Percentiles rank a stretch among this genome's conserved stretches.
Evolutionary conservation across 108 stramenopile species (phyloP).

Genomic region (Skeletonema potamos): DNA sequence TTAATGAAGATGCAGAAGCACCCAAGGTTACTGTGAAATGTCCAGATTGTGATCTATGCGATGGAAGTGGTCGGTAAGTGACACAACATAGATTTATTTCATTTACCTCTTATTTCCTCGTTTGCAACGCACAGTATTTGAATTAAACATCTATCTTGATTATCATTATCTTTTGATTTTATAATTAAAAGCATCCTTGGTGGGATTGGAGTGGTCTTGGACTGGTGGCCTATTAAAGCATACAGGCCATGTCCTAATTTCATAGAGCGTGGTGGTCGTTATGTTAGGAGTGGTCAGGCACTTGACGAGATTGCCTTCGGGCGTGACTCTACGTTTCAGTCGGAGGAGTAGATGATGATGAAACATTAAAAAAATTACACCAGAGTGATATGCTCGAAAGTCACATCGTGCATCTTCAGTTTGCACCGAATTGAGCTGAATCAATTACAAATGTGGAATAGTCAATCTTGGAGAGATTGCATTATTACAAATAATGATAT

Average conservation of each 20-base stretch:
- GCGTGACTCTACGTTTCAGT: constrained; percentile 55
- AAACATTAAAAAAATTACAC: neutral
- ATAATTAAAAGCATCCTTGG: constrained; percentile 65
- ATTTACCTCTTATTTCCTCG: constrained; percentile 6
- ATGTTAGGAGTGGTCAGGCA: constrained; percentile 71
- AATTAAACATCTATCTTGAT: no score
- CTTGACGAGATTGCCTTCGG: constrained; percentile 89
- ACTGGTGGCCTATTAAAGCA: constrained; percentile 89
- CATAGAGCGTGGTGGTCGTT: constrained; percentile 69
- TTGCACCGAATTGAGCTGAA: no score
- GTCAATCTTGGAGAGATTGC: no score
- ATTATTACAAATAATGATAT: no score
- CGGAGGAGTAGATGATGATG: constrained; percentile 1
- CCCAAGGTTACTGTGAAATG: constrained; percentile 54
- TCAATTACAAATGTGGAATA: no score
- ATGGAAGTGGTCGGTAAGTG: constrained; percentile 79
- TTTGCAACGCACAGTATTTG: no score
- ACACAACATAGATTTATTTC: neutral
- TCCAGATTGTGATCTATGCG: constrained; percentile 81
- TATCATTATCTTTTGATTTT: no score
- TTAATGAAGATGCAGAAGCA: neutral
- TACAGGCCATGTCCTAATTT: constrained; percentile 91
- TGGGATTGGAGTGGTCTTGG: constrained; percentile 71
- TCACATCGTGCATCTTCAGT: no score
- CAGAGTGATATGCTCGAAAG: neutral